Conservation (phyloP, 2,329 filamentous ascomycete genomes). For the Colletotrichum orbiculare region DNA sequence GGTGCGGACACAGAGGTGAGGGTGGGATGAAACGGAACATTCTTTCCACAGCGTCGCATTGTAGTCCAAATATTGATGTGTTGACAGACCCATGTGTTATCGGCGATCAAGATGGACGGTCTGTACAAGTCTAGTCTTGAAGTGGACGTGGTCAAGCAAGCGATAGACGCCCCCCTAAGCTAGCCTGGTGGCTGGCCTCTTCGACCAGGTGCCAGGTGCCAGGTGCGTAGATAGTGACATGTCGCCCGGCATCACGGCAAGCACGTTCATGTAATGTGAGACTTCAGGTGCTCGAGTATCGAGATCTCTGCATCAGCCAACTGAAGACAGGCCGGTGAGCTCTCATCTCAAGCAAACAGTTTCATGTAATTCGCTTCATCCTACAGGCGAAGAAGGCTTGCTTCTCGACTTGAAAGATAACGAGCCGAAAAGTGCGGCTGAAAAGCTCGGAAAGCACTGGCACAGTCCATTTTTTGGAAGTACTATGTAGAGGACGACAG, state of each 20-base stretch:
- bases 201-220: neutral
- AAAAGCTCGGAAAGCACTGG: too few species aligned
- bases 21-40: constrained; percentile 19
- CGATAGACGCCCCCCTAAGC: neutral
- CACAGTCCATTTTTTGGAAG: too few species aligned
- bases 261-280: neutral
- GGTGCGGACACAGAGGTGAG: constrained; percentile 5
- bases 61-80: constrained; percentile 16
- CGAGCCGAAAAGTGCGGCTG: too few species aligned
- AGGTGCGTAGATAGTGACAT: constrained; percentile 13
- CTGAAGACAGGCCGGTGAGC: too few species aligned
- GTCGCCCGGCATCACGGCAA: constrained; percentile 20
- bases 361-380: too few species aligned
- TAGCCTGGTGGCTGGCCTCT: neutral
- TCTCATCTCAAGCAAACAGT: too few species aligned
- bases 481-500: too few species aligned
- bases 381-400: too few species aligned
- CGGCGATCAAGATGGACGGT: constrained; percentile 6
- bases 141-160: constrained; percentile 11
- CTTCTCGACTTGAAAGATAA: too few species aligned
- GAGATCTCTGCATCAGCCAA: neutral
- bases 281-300: neutral
- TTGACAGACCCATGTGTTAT: constrained; percentile 21
- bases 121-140: constrained; percentile 12
- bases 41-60: constrained; percentile 18